Conservation (phyloP, 2,329 filamentous ascomycete species). For the Domatiomyces globalis region DNA sequence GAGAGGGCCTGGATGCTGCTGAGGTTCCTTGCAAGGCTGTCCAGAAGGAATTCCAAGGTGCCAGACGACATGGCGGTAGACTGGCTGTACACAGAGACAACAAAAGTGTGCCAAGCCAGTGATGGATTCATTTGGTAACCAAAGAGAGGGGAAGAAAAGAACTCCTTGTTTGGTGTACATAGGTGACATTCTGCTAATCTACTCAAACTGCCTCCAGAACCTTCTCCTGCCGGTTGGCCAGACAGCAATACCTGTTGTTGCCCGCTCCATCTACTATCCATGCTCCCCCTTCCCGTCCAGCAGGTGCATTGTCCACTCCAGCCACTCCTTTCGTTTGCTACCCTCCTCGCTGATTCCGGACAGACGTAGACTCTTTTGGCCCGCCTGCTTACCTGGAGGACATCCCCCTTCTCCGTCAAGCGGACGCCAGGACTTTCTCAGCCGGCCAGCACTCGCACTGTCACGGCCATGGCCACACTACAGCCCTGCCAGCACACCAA, state of each 20-base stretch:
- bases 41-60: not conserved
- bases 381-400: not conserved
- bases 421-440: not conserved
- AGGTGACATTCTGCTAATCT: not conserved
- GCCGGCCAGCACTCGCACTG: not conserved
- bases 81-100: not conserved
- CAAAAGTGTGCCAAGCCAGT: not conserved
- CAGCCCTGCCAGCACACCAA: conserved; percentile 42
- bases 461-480: conserved; percentile 3
- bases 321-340: not conserved
- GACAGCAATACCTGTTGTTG: not conserved
- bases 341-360: not conserved
- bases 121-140: not conserved
- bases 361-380: not conserved
- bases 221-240: not conserved
- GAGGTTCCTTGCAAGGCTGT: not conserved
- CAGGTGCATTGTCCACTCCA: not conserved
- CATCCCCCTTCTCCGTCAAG: not conserved
- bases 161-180: not conserved
- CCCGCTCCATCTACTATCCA: not conserved
- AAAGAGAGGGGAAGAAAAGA: not conserved
- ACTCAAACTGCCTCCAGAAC: not conserved
- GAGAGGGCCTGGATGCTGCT: not conserved
- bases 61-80: not conserved
- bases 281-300: not conserved